Evolutionary conservation across 257 asterid genomes (phyloP), one percentile per base, ranked within the genome.

Genomic region (Eucommia ulmoides): DNA sequence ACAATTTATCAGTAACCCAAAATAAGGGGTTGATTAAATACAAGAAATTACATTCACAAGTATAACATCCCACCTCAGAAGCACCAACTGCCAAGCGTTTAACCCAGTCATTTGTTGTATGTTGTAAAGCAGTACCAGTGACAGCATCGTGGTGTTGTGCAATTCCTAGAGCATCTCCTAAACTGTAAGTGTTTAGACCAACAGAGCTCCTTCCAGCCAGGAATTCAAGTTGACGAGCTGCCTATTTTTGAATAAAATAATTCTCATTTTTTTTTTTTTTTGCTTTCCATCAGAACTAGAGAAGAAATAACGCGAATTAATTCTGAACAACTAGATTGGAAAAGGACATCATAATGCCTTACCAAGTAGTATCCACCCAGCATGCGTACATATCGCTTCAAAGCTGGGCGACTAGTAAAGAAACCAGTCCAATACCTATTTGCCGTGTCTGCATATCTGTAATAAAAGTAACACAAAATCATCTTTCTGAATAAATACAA

Each of bases 141-240:
- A 76, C 61, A 56, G 96, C 96, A 65, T 86, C 96, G 50, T 86
- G 96, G 69, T 86, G 96, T 59, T 86, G 96, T 38, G 87, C 77
- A 60, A 77, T 61, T 50, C 89, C 96, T 55, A 86, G 59, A 44
- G 89, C 93, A 65, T 86, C 77, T 58, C 89, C 94, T 33, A 86
- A 69, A 46, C 73, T 54, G 46, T 54, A 78, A 52, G 88, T 80
- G 70, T 74, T 72, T 41, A 65, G 50, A 52, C 78, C 59, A 42
- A 1, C 46, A 16, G 84, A 60, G 65, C 66, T 75, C 72, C 74
- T 69, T 51, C 87, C 93, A 33, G 20, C 55, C 58, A 78, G 56
- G 70, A 72, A 87, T 63, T 87, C 96, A 41, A 87, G 84, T 56
- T 87, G 96, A 55, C 96, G 82, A 58, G 93, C 93, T 35, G 85